Evolutionary conservation across 495 filamentous ascomycete genomes (phyloP), one percentile per base, ranked within the genome.

Genomic region (Lasiosphaeris hirsuta): DNA sequence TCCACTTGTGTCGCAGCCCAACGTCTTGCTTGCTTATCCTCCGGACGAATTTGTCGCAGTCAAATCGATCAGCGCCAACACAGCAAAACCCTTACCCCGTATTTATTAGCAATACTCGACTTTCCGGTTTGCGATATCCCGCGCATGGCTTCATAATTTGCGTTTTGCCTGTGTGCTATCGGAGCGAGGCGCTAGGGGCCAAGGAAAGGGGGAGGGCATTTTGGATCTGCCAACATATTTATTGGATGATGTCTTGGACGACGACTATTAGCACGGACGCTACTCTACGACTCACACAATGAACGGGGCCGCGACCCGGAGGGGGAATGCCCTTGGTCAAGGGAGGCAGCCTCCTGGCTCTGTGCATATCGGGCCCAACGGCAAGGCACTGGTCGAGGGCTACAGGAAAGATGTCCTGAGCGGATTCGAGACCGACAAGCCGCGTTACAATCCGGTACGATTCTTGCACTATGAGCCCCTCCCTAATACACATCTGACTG

Each of bases 401-500:
- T 83, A 81, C 59, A 65, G 68, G 43, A 69, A 72, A n/a, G 76
- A 78, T 17, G 72, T 73, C 35, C 11, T 74, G 38, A 70, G 65
- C 60, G 71, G 70, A 14, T 78, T 78, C 50, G 73, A 75, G 54
- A 71, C 62, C 44, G 72, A 80, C 44, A 72, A 62, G 49, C 70
- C 73, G 38, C 67, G 69, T 49, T 78, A 71, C 50, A 81, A 80
- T 63, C 73, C 73, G 11, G 81, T 84, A 68, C 65, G 80, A 63
- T 30, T 14, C 43, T 34, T 10, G 11, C 19, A 9, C 17, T 51
- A 15, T 11, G 35, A 1, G 3, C 0, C 2, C 14, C 40, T 10
- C 17, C 43, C 23, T 30, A 30, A 30, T 23, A 4, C 35, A 18
- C n/a, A 37, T 11, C n/a, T 30, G 14, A 23, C 40, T 57, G 55